phyloP scores from a whole-genome alignment of 164 flowering plant species.

The Platanus orientalis region DNA sequence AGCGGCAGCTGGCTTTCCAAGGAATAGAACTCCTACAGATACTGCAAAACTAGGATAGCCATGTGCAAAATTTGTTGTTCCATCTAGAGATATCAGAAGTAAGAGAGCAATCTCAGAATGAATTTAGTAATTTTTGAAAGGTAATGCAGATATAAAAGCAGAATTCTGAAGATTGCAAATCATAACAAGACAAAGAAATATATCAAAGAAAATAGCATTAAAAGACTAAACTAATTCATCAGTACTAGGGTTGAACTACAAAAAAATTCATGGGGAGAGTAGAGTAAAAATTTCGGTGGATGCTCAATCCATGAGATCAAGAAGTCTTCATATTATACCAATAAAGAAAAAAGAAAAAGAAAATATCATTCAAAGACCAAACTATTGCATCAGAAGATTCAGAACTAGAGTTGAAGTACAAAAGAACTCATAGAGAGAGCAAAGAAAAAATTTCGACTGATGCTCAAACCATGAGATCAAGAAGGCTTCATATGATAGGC shows the following conservation, averaged over 20 bases:
- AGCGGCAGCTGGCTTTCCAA: slow-evolving; percentile 94
- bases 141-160: background rate
- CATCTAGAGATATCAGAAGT: slow-evolving; percentile 49
- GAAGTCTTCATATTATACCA: no score
- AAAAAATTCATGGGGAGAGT: background rate
- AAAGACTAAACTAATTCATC: background rate
- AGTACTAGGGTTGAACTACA: background rate
- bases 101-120: slow-evolving; percentile 7
- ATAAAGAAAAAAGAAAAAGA: no score
- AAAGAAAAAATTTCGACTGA: no score
- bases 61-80: slow-evolving; percentile 97
- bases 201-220: background rate
- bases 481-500: no score
- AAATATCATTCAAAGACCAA: no score
- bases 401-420: no score
- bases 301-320: background rate
- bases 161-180: background rate
- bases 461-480: no score
- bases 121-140: background rate
- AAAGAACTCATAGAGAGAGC: no score
- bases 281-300: background rate
- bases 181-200: background rate
- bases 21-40: slow-evolving; percentile 85
- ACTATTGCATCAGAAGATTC: no score
- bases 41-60: slow-evolving; percentile 97